Evolutionary conservation across 495 filamentous ascomycete genomes (phyloP).

Genomic region (Filosporella fistucella): DNA sequence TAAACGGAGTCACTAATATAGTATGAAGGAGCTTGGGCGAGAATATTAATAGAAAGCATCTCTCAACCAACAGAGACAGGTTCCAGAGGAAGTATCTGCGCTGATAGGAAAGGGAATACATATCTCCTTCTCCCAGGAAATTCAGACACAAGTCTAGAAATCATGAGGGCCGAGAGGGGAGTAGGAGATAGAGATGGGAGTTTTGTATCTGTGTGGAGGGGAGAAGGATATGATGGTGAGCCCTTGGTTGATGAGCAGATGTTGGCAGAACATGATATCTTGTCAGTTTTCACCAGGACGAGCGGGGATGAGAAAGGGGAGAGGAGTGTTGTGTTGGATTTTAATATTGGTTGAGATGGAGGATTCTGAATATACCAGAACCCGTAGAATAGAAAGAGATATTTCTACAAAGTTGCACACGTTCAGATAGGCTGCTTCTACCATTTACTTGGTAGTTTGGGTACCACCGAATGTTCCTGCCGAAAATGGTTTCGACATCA

Average conservation of each 20-base stretch:
- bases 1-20: constrained; percentile 1
- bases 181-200: background rate
- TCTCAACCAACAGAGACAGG: constrained; percentile 16
- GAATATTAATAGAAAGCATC: background rate
- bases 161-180: constrained; percentile 2
- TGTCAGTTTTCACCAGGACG: constrained; percentile 19
- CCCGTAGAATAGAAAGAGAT: no score
- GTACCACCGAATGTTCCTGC: no score
- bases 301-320: background rate
- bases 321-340: constrained; percentile 16
- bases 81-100: constrained; percentile 15
- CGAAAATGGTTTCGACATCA: no score
- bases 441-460: no score
- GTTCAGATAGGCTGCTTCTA: no score
- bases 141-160: constrained; percentile 14
- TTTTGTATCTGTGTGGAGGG: constrained; percentile 9
- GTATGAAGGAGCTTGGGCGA: constrained; percentile 10
- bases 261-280: constrained; percentile 9
- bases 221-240: constrained; percentile 18
- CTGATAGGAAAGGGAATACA: constrained; percentile 9
- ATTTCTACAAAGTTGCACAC: no score
- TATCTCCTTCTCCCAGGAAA: constrained; percentile 21
- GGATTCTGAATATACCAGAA: no score
- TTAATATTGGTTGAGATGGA: background rate
- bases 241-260: constrained; percentile 17